Percentiles rank a stretch among this genome's conserved stretches.
These are phyloP conservation scores for Fraxinus americana DNA, from an alignment of 257 asterid genomes.

Conservation along the genomic window DNA sequence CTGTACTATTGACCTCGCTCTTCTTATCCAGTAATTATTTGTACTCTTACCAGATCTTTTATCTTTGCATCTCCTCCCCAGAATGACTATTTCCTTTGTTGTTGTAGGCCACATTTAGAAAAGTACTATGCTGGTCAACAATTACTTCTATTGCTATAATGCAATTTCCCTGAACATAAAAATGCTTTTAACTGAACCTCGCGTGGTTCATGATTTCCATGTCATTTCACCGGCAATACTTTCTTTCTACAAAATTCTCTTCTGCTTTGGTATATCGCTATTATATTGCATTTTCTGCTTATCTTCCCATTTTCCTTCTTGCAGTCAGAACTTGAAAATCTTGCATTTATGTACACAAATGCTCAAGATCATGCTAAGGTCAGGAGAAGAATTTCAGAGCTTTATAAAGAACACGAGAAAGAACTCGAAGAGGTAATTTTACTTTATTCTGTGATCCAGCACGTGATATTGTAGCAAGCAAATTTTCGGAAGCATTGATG, in stretches of 20 bases:
- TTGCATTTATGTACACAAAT: conserved; percentile 86
- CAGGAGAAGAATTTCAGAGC: conserved; percentile 74
- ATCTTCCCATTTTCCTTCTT: conserved; percentile 18
- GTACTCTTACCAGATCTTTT: neutral
- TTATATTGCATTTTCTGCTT: conserved; percentile 13
- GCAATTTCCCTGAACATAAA: neutral
- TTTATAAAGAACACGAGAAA: conserved; percentile 76
- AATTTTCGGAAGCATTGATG: neutral
- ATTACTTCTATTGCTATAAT: neutral
- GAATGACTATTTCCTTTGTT: neutral
- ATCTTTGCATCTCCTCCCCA: neutral
- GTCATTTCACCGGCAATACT: neutral
- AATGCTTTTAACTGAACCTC: neutral
- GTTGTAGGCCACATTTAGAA: neutral
- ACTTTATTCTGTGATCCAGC: conserved; percentile 1
- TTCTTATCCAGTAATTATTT: neutral
- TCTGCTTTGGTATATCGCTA: too few species aligned
- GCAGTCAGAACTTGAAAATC: conserved; percentile 95
- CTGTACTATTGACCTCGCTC: neutral
- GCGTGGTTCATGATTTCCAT: neutral
- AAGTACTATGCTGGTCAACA: neutral
- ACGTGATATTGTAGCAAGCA: conserved; percentile 3
- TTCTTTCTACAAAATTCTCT: too few species aligned
- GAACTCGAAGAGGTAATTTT: conserved; percentile 74
- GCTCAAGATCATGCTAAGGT: conserved; percentile 74